Evolutionary conservation across 768 basidiomycete genomes (phyloP).

Genomic region (Pleurotus cornucopiae): DNA sequence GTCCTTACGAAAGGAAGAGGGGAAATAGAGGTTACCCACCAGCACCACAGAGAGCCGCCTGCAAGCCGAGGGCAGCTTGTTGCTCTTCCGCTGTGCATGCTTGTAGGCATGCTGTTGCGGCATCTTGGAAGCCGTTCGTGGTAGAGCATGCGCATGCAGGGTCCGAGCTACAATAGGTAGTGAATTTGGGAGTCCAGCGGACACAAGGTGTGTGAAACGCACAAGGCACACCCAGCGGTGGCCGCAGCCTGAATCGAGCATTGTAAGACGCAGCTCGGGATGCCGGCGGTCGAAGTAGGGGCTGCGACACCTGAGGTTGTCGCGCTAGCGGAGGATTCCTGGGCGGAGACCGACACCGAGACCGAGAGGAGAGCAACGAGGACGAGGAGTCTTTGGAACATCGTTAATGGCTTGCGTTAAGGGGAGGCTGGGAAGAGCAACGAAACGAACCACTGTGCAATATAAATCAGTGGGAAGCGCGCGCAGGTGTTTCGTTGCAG

Average conservation of each 20-base stretch:
- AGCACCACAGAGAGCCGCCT: constrained; percentile 1
- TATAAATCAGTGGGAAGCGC: neutral
- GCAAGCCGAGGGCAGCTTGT: constrained; percentile 2
- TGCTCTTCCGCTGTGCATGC: neutral
- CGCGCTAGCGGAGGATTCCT: neutral
- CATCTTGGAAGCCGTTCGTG: neutral
- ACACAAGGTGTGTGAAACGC: neutral
- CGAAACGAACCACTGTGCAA: neutral
- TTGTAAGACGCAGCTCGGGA: neutral
- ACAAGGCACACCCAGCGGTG: constrained; percentile 1
- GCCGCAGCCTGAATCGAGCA: neutral
- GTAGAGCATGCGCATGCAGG: neutral
- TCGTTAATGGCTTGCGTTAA: neutral
- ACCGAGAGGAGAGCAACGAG: neutral
- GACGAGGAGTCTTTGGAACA: neutral
- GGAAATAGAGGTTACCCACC: neutral
- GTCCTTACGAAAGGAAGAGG: neutral
- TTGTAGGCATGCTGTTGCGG: neutral
- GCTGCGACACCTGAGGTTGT: neutral
- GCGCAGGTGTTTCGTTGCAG: neutral
- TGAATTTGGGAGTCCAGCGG: neutral
- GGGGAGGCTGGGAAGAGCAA: neutral
- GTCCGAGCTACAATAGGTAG: neutral
- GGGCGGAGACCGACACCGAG: neutral
- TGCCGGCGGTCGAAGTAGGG: neutral